phyloP scores from a whole-genome alignment of 192 early-diverging fungal species.

The Dimargaris verticillata region DNA sequence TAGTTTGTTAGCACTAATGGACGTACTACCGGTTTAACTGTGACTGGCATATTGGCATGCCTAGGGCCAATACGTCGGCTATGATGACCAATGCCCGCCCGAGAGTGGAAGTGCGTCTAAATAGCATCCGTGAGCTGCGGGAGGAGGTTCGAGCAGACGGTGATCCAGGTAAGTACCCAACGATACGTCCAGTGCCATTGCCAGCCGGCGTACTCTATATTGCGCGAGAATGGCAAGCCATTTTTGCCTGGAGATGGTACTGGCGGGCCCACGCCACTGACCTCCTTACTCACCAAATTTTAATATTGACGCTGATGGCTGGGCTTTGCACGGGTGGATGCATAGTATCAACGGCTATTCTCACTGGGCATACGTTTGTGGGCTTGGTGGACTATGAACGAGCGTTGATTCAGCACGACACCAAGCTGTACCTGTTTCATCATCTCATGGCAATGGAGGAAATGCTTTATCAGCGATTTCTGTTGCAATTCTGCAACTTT shows the following conservation, averaged over 20 bases:
- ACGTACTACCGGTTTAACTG: too few species aligned
- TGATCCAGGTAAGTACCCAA: constrained; percentile 29
- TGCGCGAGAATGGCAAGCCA: too few species aligned
- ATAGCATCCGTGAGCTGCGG: constrained; percentile 61
- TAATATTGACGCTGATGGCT: too few species aligned
- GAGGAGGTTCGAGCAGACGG: constrained; percentile 44
- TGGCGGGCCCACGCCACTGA: too few species aligned
- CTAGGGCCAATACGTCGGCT: too few species aligned
- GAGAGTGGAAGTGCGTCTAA: constrained; percentile 59
- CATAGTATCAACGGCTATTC: constrained; percentile 54
- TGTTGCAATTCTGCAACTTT: constrained; percentile 79
- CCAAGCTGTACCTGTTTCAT: constrained; percentile 70
- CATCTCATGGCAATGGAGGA: constrained; percentile 62
- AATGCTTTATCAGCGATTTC: constrained; percentile 73
- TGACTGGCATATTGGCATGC: too few species aligned
- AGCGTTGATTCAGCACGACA: constrained; percentile 76
- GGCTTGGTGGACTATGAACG: constrained; percentile 66
- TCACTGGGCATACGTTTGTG: constrained; percentile 74
- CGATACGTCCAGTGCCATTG: too few species aligned
- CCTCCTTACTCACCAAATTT: too few species aligned
- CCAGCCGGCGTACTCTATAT: too few species aligned
- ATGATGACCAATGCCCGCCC: constrained; percentile 11
- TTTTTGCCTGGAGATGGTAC: too few species aligned
- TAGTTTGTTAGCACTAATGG: too few species aligned
- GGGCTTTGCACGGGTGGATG: neutral